phyloP scores from a whole-genome alignment of 306 rosid species.

The Trichosanthes truncata region DNA sequence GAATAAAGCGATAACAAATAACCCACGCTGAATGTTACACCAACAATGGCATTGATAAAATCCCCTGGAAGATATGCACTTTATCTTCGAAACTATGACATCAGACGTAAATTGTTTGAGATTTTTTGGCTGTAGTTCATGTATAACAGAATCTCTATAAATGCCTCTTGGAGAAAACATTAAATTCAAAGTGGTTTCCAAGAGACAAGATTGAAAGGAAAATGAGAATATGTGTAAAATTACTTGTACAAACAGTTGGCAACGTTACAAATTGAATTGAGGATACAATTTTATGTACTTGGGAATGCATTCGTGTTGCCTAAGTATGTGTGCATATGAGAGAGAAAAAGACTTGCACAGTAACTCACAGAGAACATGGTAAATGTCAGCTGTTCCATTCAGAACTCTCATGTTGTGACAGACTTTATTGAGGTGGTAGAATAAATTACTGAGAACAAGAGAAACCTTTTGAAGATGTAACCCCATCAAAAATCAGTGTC shows the following conservation, averaged over 20 bases:
- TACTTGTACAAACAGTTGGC: neutral
- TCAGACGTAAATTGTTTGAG: neutral
- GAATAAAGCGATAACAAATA: neutral
- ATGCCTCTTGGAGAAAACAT: neutral
- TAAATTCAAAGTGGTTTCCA: neutral
- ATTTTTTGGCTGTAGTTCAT: neutral
- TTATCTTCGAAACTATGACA: neutral
- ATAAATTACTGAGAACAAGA: slow-evolving; percentile 15
- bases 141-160: neutral
- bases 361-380: slow-evolving; percentile 20
- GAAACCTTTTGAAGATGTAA: slow-evolving; percentile 13
- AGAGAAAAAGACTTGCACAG: slow-evolving; percentile 7
- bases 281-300: neutral
- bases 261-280: neutral
- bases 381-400: slow-evolving; percentile 4
- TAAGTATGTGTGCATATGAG: neutral
- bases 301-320: neutral
- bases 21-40: neutral
- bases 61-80: neutral
- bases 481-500: slow-evolving; percentile 5
- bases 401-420: slow-evolving; percentile 14
- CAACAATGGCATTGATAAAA: neutral
- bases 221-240: neutral
- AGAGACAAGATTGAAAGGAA: neutral
- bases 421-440: slow-evolving; percentile 19